Percentiles rank a stretch among this genome's conserved stretches.
Evolutionary conservation across 371 early-diverging fungal species (phyloP).

Genomic region (Massospora cicadina): DNA sequence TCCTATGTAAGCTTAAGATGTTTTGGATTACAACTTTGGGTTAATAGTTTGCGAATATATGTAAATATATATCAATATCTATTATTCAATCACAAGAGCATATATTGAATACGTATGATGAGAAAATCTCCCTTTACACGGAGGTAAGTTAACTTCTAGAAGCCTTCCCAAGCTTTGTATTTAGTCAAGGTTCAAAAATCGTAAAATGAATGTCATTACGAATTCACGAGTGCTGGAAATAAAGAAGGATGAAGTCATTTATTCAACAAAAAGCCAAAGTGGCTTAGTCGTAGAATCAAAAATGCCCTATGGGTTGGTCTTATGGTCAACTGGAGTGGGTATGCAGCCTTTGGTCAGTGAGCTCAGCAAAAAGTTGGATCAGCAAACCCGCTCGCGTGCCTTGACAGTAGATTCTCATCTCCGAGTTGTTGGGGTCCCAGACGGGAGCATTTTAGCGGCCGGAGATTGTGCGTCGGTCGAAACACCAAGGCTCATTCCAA

Average conservation of each 20-base stretch:
- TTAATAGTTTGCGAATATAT: slow-evolving; percentile 33
- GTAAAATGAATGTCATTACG: slow-evolving; percentile 50
- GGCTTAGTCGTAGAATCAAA: slow-evolving; percentile 19
- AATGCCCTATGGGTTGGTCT: slow-evolving; percentile 47
- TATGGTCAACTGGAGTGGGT: slow-evolving; percentile 77
- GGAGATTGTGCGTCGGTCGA: slow-evolving; percentile 77
- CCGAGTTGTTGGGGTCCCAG: slow-evolving; percentile 39
- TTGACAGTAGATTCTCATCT: slow-evolving; percentile 50
- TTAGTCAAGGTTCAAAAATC: slow-evolving; percentile 45
- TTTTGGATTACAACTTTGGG: not conserved
- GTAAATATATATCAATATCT: slow-evolving; percentile 42
- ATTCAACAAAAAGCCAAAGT: slow-evolving; percentile 22
- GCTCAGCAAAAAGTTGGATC: slow-evolving; percentile 28
- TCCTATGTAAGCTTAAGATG: slow-evolving; percentile 28
- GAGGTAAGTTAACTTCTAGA: slow-evolving; percentile 10
- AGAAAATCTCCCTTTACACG: slow-evolving; percentile 30
- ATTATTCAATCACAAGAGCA: slow-evolving; percentile 59
- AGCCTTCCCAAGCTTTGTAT: not conserved
- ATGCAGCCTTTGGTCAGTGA: slow-evolving; percentile 15
- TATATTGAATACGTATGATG: slow-evolving; percentile 69
- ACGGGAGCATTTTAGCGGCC: slow-evolving; percentile 54
- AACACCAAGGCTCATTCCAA: slow-evolving; percentile 38
- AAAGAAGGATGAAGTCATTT: slow-evolving; percentile 24
- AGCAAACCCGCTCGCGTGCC: slow-evolving; percentile 39
- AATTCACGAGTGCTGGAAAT: slow-evolving; percentile 49